Conservation (phyloP, 805 yeast species). For the Candida broadrunensis region DNA sequence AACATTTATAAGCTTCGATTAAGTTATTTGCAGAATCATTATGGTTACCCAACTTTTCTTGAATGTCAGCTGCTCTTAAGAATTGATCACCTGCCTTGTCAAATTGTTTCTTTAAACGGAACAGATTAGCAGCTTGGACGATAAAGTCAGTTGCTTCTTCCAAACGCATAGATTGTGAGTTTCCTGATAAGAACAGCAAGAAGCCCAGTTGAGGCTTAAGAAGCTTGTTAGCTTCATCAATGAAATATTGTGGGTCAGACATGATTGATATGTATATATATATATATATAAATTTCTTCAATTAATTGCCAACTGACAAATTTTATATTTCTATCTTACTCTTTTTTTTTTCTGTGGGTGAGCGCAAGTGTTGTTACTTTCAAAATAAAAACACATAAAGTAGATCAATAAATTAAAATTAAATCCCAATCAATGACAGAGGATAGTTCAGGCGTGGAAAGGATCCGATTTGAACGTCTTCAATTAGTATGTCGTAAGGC, state of each 20-base stretch:
- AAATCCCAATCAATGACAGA: too few species aligned
- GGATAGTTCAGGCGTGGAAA: slow-evolving; percentile 6
- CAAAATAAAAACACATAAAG: too few species aligned
- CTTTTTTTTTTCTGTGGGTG: too few species aligned
- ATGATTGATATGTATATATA: slow-evolving; percentile 11
- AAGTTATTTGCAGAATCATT: slow-evolving; percentile 91
- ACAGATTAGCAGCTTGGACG: slow-evolving; percentile 90
- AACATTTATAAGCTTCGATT: slow-evolving; percentile 89
- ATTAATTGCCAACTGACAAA: too few species aligned
- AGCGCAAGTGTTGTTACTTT: too few species aligned
- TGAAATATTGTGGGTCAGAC: slow-evolving; percentile 45
- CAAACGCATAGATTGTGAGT: slow-evolving; percentile 55
- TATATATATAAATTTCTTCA: too few species aligned
- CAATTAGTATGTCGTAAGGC: slow-evolving; percentile 52
- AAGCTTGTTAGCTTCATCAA: slow-evolving; percentile 42
- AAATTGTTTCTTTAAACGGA: slow-evolving; percentile 71
- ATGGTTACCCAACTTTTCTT: slow-evolving; percentile 66
- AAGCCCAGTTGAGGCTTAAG: slow-evolving; percentile 66
- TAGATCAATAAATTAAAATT: too few species aligned
- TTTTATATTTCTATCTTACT: too few species aligned
- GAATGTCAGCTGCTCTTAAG: slow-evolving; percentile 81
- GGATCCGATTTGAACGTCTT: slow-evolving; percentile 48
- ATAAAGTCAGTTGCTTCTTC: slow-evolving; percentile 94
- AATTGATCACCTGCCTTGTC: slow-evolving; percentile 78
- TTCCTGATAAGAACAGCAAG: slow-evolving; percentile 61